A percentile compares a stretch with the other conserved stretches of the same genome.
phyloP scores from a whole-genome alignment of 371 early-diverging fungal genomes.

The Rhizopus sp. region DNA sequence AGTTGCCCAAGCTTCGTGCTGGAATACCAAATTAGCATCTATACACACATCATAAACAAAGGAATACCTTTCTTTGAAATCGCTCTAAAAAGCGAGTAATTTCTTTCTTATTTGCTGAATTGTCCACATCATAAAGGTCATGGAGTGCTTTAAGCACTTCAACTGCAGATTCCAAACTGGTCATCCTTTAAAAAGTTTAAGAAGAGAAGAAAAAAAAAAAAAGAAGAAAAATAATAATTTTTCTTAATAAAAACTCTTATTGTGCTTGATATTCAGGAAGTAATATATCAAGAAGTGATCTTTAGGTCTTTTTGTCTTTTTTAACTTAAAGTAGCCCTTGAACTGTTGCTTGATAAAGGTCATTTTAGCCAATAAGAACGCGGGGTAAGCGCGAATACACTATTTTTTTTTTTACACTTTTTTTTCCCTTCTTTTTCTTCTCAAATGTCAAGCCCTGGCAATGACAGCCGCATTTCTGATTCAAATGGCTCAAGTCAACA shows the following conservation, averaged over 20 bases:
- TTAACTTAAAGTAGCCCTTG: background rate
- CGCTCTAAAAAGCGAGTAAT: slow-evolving; percentile 83
- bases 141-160: slow-evolving; percentile 27
- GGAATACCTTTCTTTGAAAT: slow-evolving; percentile 85
- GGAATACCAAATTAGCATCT: slow-evolving; percentile 2
- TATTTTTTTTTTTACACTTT: background rate
- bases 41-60: background rate
- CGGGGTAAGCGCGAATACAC: too few relatives aligned
- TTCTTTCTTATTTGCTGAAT: slow-evolving; percentile 47
- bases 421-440: background rate
- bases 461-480: background rate
- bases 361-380: too few relatives aligned
- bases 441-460: background rate
- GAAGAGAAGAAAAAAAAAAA: slow-evolving; percentile 3
- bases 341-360: slow-evolving; percentile 4
- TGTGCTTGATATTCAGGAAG: too few relatives aligned
- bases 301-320: too few relatives aligned
- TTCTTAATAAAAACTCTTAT: too few relatives aligned
- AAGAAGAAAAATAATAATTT: too few relatives aligned
- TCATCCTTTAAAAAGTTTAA: slow-evolving; percentile 6
- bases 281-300: too few relatives aligned
- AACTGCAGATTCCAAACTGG: slow-evolving; percentile 14
- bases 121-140: slow-evolving; percentile 26
- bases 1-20: slow-evolving; percentile 88
- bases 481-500: background rate